A percentile compares a stretch with the other conserved stretches of the same genome.
These are phyloP conservation scores for Backusella sp. DNA, from an alignment of 192 early-diverging fungal species.

Conservation along the genomic window DNA sequence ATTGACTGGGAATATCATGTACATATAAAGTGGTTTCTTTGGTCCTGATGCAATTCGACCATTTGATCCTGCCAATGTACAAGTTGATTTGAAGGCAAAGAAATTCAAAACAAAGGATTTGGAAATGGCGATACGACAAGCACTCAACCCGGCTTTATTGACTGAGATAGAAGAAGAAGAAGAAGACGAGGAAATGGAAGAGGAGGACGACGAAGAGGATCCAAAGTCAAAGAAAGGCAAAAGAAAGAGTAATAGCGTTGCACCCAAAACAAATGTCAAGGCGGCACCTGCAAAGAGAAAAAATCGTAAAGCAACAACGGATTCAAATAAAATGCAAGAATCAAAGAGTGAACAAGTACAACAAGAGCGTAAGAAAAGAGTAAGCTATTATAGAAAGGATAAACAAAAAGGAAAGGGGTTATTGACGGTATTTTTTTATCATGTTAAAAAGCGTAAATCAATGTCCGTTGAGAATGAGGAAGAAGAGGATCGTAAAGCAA, in stretches of 20 bases:
- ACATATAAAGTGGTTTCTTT: constrained; percentile 37
- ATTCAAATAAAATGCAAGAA: background rate
- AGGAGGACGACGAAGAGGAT: background rate
- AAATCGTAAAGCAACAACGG: background rate
- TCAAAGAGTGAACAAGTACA: constrained; percentile 5
- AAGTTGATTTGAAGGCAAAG: constrained; percentile 34
- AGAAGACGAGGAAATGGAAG: background rate
- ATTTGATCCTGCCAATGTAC: constrained; percentile 27
- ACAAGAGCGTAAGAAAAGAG: constrained; percentile 9
- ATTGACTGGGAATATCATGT: background rate
- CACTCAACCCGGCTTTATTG: constrained; percentile 27
- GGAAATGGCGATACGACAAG: constrained; percentile 31
- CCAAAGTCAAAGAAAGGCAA: background rate
- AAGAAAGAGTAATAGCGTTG: background rate
- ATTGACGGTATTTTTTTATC: background rate
- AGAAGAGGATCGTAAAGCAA: background rate
- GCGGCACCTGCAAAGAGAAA: background rate
- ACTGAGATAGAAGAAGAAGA: constrained; percentile 14
- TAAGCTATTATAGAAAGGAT: background rate
- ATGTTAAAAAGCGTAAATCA: background rate
- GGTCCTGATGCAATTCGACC: constrained; percentile 38
- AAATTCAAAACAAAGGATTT: constrained; percentile 42
- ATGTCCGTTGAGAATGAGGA: constrained; percentile 10
- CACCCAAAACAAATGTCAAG: background rate
- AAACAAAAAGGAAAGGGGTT: background rate